Evolutionary conservation across 106 monocot genomes (phyloP), one percentile per base, ranked within the genome.

Genomic region (Apostasia ramifera): DNA sequence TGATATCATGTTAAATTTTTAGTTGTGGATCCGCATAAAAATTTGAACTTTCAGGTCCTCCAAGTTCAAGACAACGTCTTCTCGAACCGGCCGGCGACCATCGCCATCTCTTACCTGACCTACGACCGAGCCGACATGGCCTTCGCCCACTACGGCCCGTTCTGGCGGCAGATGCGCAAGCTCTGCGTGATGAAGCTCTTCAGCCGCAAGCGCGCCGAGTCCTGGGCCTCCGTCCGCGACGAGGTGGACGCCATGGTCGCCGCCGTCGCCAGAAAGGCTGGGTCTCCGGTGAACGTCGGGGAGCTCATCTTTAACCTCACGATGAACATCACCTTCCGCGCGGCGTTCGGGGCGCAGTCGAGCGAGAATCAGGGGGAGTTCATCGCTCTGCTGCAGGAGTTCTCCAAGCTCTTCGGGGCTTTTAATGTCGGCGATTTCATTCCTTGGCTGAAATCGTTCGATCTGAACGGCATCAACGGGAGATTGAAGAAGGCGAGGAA

Each of bases 81-180:
- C 79, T 81, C 92, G 60, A 87, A 92, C 71, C 86, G 97, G 5
- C 97, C 97, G 4, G 92, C 87, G 53, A 87, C 83, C 59, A 73
- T 72, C 56, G 82, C 89, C 57, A 98, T 90, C 76, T 4, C 69
- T n/a, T 92, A 90, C 84, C 85, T 98, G 46, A 92, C 97, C 58
- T 97, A 97, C 83, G 74, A 85, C 81, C 84, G 84, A 69, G 76
- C 83, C 54, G 97, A 98, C 82, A 92, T 98, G 97, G 97, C 90
- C 73, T 98, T 98, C 77, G 92, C 97, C 15, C 78, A 92, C 79
- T 90, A 92, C 87, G 92, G 97, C 8, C 89, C 89, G 53, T 98
- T 98, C 89, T 98, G 97, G 92, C 89, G 97, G 71, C 92, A 92
- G 74, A 92, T 92, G 84, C 82, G 97, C 52, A 97, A 97, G 83